Evolutionary conservation across 1,284 basidiomycete species (phyloP).

Genomic region (Tilletia walkeri): DNA sequence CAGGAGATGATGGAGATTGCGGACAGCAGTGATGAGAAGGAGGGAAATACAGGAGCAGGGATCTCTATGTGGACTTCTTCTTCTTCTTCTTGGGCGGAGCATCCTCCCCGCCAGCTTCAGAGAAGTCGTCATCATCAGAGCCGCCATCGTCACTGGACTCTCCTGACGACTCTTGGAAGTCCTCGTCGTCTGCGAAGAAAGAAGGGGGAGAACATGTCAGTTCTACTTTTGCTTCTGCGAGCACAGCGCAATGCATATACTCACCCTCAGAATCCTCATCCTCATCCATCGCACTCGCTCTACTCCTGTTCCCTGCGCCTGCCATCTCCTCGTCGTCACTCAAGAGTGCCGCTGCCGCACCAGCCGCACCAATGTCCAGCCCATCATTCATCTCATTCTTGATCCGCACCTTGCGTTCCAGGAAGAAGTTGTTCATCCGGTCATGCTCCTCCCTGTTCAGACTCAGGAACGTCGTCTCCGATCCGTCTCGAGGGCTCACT

Average conservation of each 20-base stretch:
- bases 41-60: background rate
- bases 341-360: constrained; percentile 69
- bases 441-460: constrained; percentile 96
- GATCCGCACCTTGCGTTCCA: constrained; percentile 84
- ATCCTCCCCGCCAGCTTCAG: constrained; percentile 30
- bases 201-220: constrained; percentile 27
- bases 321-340: constrained; percentile 62
- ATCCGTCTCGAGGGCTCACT: constrained; percentile 76
- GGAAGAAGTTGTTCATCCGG: constrained; percentile 77
- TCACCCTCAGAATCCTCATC: constrained; percentile 54
- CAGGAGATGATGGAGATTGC: background rate
- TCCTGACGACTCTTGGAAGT: constrained; percentile 69
- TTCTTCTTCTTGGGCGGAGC: constrained; percentile 44
- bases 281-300: constrained; percentile 31
- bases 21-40: background rate
- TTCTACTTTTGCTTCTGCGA: constrained; percentile 23
- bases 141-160: constrained; percentile 19
- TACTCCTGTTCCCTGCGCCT: constrained; percentile 64
- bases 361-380: constrained; percentile 42
- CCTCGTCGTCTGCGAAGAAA: constrained; percentile 66
- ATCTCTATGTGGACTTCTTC: constrained; percentile 27
- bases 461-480: constrained; percentile 70
- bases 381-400: constrained; percentile 97
- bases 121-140: constrained; percentile 28
- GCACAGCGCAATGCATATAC: background rate